Conservation (phyloP, 768 basidiomycete species). For the Suillus hirtellus region DNA sequence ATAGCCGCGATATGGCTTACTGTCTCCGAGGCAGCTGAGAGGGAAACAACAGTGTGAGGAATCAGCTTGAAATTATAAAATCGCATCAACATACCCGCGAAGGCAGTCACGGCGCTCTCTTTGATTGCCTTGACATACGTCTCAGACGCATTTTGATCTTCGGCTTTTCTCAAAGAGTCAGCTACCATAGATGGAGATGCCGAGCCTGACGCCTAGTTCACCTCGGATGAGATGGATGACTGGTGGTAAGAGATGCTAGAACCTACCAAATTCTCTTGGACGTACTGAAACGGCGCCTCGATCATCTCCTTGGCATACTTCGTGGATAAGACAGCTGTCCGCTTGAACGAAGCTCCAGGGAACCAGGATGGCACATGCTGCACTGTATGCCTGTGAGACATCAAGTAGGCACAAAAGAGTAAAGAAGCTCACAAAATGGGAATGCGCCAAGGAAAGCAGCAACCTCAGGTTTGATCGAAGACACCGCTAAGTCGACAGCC, state of each 20-base stretch:
- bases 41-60: not conserved
- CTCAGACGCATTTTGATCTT: conserved; percentile 9
- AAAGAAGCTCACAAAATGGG: conserved; percentile 33
- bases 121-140: conserved; percentile 25
- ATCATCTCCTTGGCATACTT: conserved; percentile 24
- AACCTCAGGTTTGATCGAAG: conserved; percentile 27
- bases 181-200: conserved; percentile 30
- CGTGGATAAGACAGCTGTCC: conserved; percentile 25
- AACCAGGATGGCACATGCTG: conserved; percentile 40
- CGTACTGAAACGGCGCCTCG: conserved; percentile 34
- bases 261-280: conserved; percentile 34
- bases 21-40: conserved; percentile 30
- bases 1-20: conserved; percentile 17
- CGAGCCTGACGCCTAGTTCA: conserved; percentile 24
- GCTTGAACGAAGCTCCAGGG: conserved; percentile 39
- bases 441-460: conserved; percentile 39
- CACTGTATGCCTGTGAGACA: conserved; percentile 23
- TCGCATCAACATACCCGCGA: conserved; percentile 23
- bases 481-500: conserved; percentile 24
- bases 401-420: not conserved
- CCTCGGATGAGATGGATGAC: not conserved
- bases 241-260: not conserved
- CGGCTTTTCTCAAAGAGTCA: conserved; percentile 20
- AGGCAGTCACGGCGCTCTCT: conserved; percentile 31
- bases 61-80: not conserved